Conservation (phyloP, 208 protist genomes). For the Leishmania tarentolae region DNA sequence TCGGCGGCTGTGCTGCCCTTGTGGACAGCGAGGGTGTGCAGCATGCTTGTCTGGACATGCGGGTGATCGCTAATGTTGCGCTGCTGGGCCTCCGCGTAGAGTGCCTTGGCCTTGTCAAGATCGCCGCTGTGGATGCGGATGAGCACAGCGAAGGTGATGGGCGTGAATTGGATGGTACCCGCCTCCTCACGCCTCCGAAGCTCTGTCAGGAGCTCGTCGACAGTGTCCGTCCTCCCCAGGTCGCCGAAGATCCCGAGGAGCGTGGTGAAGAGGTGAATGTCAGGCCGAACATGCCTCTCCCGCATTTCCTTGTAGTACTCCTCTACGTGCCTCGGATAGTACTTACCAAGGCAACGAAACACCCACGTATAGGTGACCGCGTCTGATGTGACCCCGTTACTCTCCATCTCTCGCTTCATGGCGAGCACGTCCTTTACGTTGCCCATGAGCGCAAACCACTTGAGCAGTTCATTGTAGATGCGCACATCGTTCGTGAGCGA, state of each 20-base stretch:
- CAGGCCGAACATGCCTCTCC: slow-evolving; percentile 55
- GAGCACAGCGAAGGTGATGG: slow-evolving; percentile 77
- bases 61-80: slow-evolving; percentile 71
- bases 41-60: slow-evolving; percentile 85
- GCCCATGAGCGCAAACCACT: slow-evolving; percentile 88
- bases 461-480: slow-evolving; percentile 89
- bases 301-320: slow-evolving; percentile 70
- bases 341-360: slow-evolving; percentile 77
- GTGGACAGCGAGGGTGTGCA: slow-evolving; percentile 57
- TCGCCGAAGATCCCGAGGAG: slow-evolving; percentile 86
- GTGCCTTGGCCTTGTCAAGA: slow-evolving; percentile 39
- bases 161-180: slow-evolving; percentile 77
- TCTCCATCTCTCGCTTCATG: slow-evolving; percentile 61
- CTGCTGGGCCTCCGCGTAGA: slow-evolving; percentile 70
- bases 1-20: slow-evolving; percentile 15
- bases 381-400: slow-evolving; percentile 55
- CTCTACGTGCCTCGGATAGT: slow-evolving; percentile 83
- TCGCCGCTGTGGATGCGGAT: slow-evolving; percentile 70
- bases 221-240: slow-evolving; percentile 48
- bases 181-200: slow-evolving; percentile 72
- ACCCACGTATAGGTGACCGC: slow-evolving; percentile 83
- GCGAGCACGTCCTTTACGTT: slow-evolving; percentile 87
- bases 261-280: slow-evolving; percentile 82
- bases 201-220: slow-evolving; percentile 58
- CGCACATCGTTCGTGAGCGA: slow-evolving; percentile 74